Base-by-base conservation (phyloP, 73 alveolate genomes). In the Stentor roeselii region DNA sequence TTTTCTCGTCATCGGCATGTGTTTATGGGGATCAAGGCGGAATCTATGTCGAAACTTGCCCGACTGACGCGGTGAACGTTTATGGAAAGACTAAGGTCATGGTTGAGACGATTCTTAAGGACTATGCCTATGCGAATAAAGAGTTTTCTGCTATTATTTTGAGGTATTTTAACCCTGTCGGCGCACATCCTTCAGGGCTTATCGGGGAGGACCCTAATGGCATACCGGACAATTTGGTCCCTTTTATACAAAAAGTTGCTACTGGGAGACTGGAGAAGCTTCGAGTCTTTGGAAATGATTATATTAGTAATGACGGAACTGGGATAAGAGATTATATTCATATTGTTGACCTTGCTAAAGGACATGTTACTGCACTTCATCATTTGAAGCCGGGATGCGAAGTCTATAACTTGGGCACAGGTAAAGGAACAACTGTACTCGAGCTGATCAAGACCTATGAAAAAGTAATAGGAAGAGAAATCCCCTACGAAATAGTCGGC, bases 121-220 rank as follows among this genome's bases (percentile, higher is more conserved):
- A 42, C 3, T 27, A 30, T 1, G 84, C 76, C 1, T 32, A 21
- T 36, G 3, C 60, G 11, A 38, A 83, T 37, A 21, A 35, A 27
- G 39, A 11, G 32, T 80, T 40, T 2, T 61, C 21, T 1, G 83
- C 59, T 14, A 34, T 80, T n/a, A 59, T 35, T 60, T 80, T 80
- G 32, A 86, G 99, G 82, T 97, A 96, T 90, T 98, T 97, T 90
- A 98, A 98, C 78, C 99, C 99, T 35, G 97, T 96, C 60, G 99
- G 99, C 4, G 99, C 99, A 21, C 98, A 96, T 40, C 86, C 94
- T 39, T 89, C 96, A 59, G 99, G 99, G 0, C 76, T 80, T 76
- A 91, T 98, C 21, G 99, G 99, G 3, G 99, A 97, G 77, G 95
- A 85, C 39, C 99, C 99, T 0, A 82, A 91, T 38, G 97, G 90